phyloP scores from a whole-genome alignment of 495 filamentous ascomycete species.

The Darksidea phi region DNA sequence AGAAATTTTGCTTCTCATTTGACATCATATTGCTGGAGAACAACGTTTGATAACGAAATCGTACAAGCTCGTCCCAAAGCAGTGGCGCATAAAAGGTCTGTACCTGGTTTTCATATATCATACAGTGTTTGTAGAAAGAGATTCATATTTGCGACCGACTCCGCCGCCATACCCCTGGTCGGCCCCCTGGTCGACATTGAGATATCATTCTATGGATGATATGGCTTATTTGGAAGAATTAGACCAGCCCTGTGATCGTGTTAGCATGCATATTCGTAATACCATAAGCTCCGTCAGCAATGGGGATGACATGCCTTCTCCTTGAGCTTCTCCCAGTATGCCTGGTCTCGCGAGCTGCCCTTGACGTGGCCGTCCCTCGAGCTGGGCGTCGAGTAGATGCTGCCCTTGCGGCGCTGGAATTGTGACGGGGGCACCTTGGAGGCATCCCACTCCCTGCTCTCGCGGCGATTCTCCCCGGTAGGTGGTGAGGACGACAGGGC shows the following conservation, averaged over 20 bases:
- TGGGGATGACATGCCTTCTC: conserved; percentile 37
- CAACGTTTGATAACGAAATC: too few species aligned
- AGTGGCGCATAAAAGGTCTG: too few species aligned
- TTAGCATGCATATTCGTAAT: not conserved
- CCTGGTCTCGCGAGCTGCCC: conserved; percentile 32
- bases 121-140: too few species aligned
- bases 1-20: too few species aligned
- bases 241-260: not conserved
- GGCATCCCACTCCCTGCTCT: conserved; percentile 51
- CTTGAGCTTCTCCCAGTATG: conserved; percentile 44
- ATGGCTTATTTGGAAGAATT: not conserved
- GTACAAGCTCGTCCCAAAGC: too few species aligned
- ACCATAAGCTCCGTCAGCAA: not conserved
- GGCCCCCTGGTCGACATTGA: not conserved
- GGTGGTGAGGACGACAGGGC: conserved; percentile 20
- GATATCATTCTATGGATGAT: not conserved
- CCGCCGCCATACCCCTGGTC: too few species aligned
- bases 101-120: too few species aligned
- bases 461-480: conserved; percentile 30
- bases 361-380: conserved; percentile 58
- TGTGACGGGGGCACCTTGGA: conserved; percentile 60
- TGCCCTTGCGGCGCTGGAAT: conserved; percentile 64
- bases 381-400: conserved; percentile 59
- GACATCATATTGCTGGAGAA: too few species aligned
- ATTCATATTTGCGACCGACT: too few species aligned